These are phyloP conservation scores for Nakazawaea laoshanensis DNA, from an alignment of 805 yeast genomes.

Conservation along the genomic window DNA sequence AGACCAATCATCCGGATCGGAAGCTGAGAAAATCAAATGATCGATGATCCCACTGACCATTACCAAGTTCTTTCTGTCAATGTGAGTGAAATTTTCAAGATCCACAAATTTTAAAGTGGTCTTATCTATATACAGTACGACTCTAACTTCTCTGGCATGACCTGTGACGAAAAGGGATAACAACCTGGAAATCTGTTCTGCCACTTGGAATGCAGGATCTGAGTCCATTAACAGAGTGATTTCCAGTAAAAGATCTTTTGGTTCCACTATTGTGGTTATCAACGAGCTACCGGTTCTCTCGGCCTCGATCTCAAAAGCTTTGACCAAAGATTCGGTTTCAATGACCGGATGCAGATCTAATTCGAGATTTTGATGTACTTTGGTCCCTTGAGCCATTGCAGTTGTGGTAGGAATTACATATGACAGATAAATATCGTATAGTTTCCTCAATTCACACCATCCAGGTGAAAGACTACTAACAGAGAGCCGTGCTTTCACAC, in stretches of 20 bases:
- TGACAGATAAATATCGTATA: conserved; percentile 41
- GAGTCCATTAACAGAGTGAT: conserved; percentile 7
- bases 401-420: conserved; percentile 21
- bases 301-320: conserved; percentile 3
- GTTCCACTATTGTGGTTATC: conserved; percentile 10
- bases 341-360: conserved; percentile 30
- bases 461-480: conserved; percentile 54
- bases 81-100: conserved; percentile 5
- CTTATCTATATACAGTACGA: conserved; percentile 42
- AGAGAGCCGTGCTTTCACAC: conserved; percentile 28
- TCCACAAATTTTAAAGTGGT: conserved; percentile 11
- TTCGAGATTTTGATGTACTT: conserved; percentile 41
- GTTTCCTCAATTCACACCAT: conserved; percentile 63
- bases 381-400: conserved; percentile 38
- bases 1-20: conserved; percentile 11
- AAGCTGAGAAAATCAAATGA: conserved; percentile 25
- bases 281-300: conserved; percentile 9
- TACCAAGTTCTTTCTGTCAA: conserved; percentile 21
- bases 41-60: conserved; percentile 63
- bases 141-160: conserved; percentile 53
- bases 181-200: conserved; percentile 27
- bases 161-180: conserved; percentile 34
- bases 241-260: conserved; percentile 4
- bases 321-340: conserved; percentile 6
- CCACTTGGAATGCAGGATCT: not conserved